Conservation (phyloP, 2,329 filamentous ascomycete species). For the Pseudogymnoascus sp. region DNA sequence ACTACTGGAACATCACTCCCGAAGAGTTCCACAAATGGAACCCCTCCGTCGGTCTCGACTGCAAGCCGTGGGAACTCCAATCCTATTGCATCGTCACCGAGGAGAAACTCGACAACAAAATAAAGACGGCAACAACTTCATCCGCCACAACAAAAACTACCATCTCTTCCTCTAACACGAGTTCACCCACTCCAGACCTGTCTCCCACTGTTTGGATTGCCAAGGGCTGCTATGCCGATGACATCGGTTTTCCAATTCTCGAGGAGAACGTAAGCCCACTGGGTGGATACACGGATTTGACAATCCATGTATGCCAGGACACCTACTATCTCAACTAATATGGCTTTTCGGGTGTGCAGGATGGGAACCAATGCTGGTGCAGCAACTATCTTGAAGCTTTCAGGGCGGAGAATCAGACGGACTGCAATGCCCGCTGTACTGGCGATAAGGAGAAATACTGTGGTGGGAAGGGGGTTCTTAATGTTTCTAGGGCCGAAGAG, state of each 20-base stretch:
- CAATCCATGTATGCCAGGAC: background rate
- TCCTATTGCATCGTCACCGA: background rate
- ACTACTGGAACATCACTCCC: background rate
- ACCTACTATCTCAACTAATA: background rate
- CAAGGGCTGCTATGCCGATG: background rate
- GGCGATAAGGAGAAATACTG: background rate
- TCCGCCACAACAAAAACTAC: background rate
- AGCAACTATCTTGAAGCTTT: background rate
- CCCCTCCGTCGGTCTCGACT: background rate
- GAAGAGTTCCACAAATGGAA: conserved; percentile 6
- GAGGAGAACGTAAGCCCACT: background rate
- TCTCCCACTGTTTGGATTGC: background rate
- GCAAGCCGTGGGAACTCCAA: background rate
- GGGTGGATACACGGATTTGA: background rate
- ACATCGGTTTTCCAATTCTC: background rate
- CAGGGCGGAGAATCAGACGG: background rate
- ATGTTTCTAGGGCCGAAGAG: background rate
- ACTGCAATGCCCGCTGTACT: background rate
- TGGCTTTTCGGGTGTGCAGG: background rate
- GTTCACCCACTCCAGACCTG: background rate
- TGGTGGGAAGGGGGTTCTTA: background rate
- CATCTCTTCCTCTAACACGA: background rate
- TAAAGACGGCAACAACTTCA: background rate
- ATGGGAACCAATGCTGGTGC: background rate
- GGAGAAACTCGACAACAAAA: background rate